phyloP scores from a whole-genome alignment of 1,284 basidiomycete genomes.

The Moesziomyces globuligerus region DNA sequence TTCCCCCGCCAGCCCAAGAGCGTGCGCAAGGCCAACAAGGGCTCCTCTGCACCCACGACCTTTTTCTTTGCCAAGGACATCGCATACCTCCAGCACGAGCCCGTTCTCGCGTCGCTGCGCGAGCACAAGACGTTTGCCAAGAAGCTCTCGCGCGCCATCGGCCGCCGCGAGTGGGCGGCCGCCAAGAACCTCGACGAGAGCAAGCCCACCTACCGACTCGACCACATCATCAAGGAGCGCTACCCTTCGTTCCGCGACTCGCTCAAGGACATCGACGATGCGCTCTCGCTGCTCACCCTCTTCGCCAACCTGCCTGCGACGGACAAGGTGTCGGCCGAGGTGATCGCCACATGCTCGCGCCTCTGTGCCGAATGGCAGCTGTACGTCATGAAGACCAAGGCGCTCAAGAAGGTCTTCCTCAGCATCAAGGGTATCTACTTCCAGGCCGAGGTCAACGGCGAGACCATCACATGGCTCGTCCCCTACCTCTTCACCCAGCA shows the following conservation, averaged over 20 bases:
- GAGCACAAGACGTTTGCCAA: constrained; percentile 99
- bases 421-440: constrained; percentile 99
- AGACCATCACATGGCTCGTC: constrained; percentile 94
- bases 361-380: constrained; percentile 77
- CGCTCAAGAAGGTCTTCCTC: constrained; percentile 90
- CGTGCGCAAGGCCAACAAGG: constrained; percentile 95
- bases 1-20: constrained; percentile 94
- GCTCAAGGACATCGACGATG: constrained; percentile 95
- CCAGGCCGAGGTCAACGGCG: constrained; percentile 92
- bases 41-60: constrained; percentile 92
- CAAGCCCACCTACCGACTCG: constrained; percentile 74
- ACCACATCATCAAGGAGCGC: constrained; percentile 98
- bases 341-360: constrained; percentile 89
- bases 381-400: constrained; percentile 88
- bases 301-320: constrained; percentile 75
- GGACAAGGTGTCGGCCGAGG: constrained; percentile 79
- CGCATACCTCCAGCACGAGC: constrained; percentile 95
- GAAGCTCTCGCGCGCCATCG: constrained; percentile 91
- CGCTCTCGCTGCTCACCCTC: constrained; percentile 91
- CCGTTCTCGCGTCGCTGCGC: constrained; percentile 90
- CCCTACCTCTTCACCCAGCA: constrained; percentile 98
- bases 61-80: constrained; percentile 99
- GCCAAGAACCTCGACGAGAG: constrained; percentile 94
- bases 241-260: constrained; percentile 98
- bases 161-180: constrained; percentile 90